Evolutionary conservation across 208 protist species (phyloP).

Genomic region (Trypanosoma vivax): DNA sequence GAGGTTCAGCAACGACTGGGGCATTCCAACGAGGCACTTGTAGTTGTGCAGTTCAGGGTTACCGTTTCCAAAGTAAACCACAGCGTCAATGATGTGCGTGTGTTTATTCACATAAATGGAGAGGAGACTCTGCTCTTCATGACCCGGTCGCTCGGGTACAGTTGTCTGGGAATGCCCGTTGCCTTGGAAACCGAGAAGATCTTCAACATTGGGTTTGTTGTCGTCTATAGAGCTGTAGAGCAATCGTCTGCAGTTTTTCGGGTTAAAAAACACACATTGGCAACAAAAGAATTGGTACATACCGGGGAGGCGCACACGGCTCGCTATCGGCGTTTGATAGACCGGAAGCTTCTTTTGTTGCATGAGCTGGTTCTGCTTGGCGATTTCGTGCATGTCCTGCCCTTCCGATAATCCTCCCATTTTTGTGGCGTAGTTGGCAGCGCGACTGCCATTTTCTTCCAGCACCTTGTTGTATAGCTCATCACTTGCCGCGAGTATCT

Average conservation of each 20-base stretch:
- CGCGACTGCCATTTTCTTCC: slow-evolving; percentile 40
- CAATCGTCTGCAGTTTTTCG: slow-evolving; percentile 36
- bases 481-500: slow-evolving; percentile 12
- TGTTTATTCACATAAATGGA: slow-evolving; percentile 61
- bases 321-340: slow-evolving; percentile 40
- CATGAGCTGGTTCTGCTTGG: neutral
- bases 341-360: slow-evolving; percentile 31
- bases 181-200: slow-evolving; percentile 3
- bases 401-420: neutral
- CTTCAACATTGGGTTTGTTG: slow-evolving; percentile 19
- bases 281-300: slow-evolving; percentile 59
- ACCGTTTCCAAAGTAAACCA: slow-evolving; percentile 80
- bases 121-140: slow-evolving; percentile 35
- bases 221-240: slow-evolving; percentile 39
- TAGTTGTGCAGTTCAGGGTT: slow-evolving; percentile 73
- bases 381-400: neutral
- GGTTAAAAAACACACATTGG: slow-evolving; percentile 35
- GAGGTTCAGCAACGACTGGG: slow-evolving; percentile 78
- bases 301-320: slow-evolving; percentile 50
- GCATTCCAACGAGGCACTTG: slow-evolving; percentile 63
- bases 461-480: slow-evolving; percentile 31
- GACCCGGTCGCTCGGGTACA: neutral
- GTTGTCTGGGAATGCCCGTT: neutral
- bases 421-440: neutral
- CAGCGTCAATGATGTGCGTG: slow-evolving; percentile 60